Evolutionary conservation across 306 rosid genomes (phyloP), one percentile per base, ranked within the genome.

Genomic region (Pyrus betulifolia): DNA sequence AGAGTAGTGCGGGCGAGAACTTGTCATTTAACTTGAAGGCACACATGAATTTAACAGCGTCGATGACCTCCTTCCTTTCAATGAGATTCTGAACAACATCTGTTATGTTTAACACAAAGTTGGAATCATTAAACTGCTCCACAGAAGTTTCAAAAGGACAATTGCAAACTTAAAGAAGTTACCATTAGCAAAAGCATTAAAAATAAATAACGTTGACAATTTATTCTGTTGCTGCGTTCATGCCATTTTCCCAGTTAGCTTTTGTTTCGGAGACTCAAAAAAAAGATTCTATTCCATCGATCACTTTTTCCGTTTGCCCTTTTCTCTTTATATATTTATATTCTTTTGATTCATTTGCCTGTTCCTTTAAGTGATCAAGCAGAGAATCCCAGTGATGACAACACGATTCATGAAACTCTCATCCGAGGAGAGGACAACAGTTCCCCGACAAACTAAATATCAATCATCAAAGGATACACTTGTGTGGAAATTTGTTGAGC

Each of bases 41-140:
- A 61, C 87, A 89, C 44, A 84, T 81, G 77, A 88, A 84, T 82
- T 82, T 85, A 31, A 85, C 89, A 65, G 93, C 97, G 74, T 76
- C 82, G 17, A 83, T 21, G 38, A 71, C 10, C 74, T 82, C 84
- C 74, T 80, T 82, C 80, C 76, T 84, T 66, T 67, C 72, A 70
- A 84, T 51, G 51, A 87, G 89, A 30, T 75, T 74, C 68, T 51
- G 75, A 81, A 88, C 82, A 83, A 87, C 67, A 74, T 77, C 96
- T 92, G 87, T 11, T 25, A 54, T 40, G 64, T 4, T 21, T 22
- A 7, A 19, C 54, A 71, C n/a, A 49, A 61, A 74, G 38, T 74
- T 10, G 11, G 51, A 18, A 11, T 79, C 67, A 80, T 7, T 17
- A 69, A 51, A 49, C 28, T 58, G 67, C 67, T 58, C 35, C 62